Percentiles rank a stretch among this genome's conserved stretches.
phyloP scores from a whole-genome alignment of 2,329 filamentous ascomycete species.

The Diplodia seriata region DNA sequence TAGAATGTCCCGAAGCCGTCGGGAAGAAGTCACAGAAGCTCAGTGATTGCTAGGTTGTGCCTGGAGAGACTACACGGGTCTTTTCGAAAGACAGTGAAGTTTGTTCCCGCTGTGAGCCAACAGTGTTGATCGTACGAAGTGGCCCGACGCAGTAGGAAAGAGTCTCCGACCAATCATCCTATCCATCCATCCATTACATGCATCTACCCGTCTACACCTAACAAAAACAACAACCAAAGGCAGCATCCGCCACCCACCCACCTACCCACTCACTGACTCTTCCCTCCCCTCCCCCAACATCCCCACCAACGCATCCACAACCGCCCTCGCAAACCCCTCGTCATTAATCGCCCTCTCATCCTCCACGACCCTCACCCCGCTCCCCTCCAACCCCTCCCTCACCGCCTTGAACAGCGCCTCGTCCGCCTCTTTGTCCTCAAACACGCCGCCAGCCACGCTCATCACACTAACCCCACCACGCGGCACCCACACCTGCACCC shows the following conservation, averaged over 20 bases:
- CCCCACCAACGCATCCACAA: slow-evolving; percentile 53
- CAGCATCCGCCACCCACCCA: too few species aligned
- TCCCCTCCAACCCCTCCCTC: slow-evolving; percentile 56
- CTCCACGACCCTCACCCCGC: slow-evolving; percentile 58
- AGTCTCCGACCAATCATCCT: too few species aligned
- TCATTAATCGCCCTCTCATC: slow-evolving; percentile 64
- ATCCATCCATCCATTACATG: neutral
- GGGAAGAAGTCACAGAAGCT: too few species aligned
- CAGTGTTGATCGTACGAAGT: too few species aligned
- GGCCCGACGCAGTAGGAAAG: too few species aligned
- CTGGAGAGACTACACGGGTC: too few species aligned
- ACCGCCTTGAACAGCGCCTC: slow-evolving; percentile 57
- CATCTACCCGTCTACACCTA: neutral
- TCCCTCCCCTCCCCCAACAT: slow-evolving; percentile 38
- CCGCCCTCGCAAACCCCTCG: slow-evolving; percentile 55
- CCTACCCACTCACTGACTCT: neutral
- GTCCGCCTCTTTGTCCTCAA: slow-evolving; percentile 60
- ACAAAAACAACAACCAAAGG: neutral
- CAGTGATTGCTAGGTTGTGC: too few species aligned
- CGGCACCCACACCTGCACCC: slow-evolving; percentile 66
- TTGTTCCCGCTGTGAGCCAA: too few species aligned
- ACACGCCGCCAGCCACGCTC: slow-evolving; percentile 59
- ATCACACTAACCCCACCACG: slow-evolving; percentile 68
- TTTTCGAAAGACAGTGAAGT: too few species aligned
- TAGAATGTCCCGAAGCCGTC: too few species aligned